Conservation (phyloP, 768 basidiomycete genomes). For the Coprinellus micaceus region DNA sequence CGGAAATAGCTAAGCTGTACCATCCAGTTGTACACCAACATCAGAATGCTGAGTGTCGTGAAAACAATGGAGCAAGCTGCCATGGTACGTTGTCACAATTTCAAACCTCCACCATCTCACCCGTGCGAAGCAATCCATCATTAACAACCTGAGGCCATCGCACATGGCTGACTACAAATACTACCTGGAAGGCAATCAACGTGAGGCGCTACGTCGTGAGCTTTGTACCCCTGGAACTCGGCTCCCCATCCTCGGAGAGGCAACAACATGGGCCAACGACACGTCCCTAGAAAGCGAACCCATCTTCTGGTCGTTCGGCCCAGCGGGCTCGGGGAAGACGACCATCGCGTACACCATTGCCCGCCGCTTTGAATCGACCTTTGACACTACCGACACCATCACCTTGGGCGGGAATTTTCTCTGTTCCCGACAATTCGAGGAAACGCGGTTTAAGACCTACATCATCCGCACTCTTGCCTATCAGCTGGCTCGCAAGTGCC, state of each 20-base stretch:
- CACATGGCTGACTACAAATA: neutral
- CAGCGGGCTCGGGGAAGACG: too few relatives aligned
- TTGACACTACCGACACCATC: neutral
- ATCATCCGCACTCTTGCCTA: too few relatives aligned
- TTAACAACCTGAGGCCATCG: neutral
- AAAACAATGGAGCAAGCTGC: too few relatives aligned
- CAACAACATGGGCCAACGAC: conserved; percentile 16
- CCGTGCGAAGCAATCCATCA: neutral
- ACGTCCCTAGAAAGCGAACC: conserved; percentile 2
- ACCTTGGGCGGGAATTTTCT: conserved; percentile 20
- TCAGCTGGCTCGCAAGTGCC: conserved; percentile 14
- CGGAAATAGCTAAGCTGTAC: neutral
- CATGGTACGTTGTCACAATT: neutral
- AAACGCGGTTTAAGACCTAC: conserved; percentile 8
- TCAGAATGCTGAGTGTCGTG: neutral
- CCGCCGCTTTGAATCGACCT: conserved; percentile 8
- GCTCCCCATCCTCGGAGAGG: conserved; percentile 11
- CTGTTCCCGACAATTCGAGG: conserved; percentile 21
- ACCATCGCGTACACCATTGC: too few relatives aligned
- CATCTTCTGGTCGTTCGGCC: neutral
- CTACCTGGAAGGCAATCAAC: neutral
- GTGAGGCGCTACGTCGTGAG: neutral
- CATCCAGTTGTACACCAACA: neutral
- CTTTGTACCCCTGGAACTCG: conserved; percentile 21
- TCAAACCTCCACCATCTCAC: neutral